Base-by-base conservation (phyloP, 2,329 filamentous ascomycete genomes). In the Cladophialophora immunda region DNA sequence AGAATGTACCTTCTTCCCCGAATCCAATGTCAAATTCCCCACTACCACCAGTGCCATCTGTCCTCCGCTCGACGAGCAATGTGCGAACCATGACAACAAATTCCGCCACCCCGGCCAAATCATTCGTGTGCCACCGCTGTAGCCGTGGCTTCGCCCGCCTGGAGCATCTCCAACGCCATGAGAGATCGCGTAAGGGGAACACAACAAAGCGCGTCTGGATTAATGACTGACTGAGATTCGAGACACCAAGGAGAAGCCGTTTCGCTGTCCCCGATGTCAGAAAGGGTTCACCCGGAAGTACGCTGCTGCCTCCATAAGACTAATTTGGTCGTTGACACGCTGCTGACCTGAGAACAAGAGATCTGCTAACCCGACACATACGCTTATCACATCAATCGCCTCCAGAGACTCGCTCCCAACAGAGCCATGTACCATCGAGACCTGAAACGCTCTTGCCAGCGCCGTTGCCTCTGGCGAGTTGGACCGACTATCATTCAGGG, bases 231-330 rank as follows among this genome's bases (percentile, higher is more conserved):
- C 29, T 34, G 29, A n/a, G 27, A 15, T 19, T 27, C 25, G 8
- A 62, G 59, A 80, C 68, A 80, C 77, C 54, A 76, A 78, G 30
- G 75, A 79, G 62, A 80, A 79, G 69, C 78, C 78, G 6, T 80
- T 79, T 70, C 68, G 73, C 32, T 80, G 78, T 66, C 65, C 72
- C 41, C 72, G 75, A 61, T 79, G 78, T 69, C 77, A 77, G 36
- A 78, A 78, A 65, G 77, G 76, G 6, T 80, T 80, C 69, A 78
- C 78, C 6, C 74, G 78, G 70, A 79, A 78, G 78, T 79, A 78
- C 70, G 25, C 15, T 19, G 19, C 19, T 34, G 27, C 34, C 30
- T 34, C 8, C 29, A 15, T 3, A n/a, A 53, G 22, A 27, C 15
- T 47, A 27, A 50, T 50, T 50, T 47, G 25, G 19, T 25, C 8